phyloP scores from a whole-genome alignment of 768 basidiomycete species.

The Xanthoconium purpureum region DNA sequence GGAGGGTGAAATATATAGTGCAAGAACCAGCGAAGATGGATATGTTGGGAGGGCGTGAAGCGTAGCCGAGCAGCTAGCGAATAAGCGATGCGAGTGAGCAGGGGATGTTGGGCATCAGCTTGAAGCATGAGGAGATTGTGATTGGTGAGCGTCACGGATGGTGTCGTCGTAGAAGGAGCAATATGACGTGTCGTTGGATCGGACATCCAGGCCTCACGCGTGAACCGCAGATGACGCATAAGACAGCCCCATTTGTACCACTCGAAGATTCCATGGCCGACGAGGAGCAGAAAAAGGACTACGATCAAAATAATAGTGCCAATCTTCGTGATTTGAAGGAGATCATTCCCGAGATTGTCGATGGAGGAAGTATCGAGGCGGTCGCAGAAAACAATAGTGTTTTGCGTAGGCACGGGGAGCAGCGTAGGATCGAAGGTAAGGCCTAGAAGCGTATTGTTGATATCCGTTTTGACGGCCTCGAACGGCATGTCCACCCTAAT shows the following conservation, averaged over 20 bases:
- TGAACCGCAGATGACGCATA: slow-evolving; percentile 60
- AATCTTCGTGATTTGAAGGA: slow-evolving; percentile 79
- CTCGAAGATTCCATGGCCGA: slow-evolving; percentile 70
- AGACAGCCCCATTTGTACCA: slow-evolving; percentile 87
- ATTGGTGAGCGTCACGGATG: slow-evolving; percentile 60
- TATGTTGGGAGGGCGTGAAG: slow-evolving; percentile 60
- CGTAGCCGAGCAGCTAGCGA: slow-evolving; percentile 47
- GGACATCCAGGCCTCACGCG: slow-evolving; percentile 72
- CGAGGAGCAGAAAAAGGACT: slow-evolving; percentile 69
- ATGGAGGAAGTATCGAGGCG: slow-evolving; percentile 80
- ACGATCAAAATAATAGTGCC: slow-evolving; percentile 71
- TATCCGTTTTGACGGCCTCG: slow-evolving; percentile 80
- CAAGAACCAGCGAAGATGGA: slow-evolving; percentile 81
- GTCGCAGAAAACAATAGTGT: slow-evolving; percentile 69
- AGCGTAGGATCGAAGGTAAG: slow-evolving; percentile 68
- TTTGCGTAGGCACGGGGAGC: slow-evolving; percentile 74
- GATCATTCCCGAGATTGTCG: slow-evolving; percentile 76
- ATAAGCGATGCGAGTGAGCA: slow-evolving; percentile 65
- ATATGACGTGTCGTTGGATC: slow-evolving; percentile 62
- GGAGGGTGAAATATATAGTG: slow-evolving; percentile 90
- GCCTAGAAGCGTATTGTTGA: slow-evolving; percentile 80
- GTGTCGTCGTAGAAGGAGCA: slow-evolving; percentile 30
- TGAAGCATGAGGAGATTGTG: slow-evolving; percentile 79
- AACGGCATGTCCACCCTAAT: slow-evolving; percentile 81
- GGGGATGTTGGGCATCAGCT: slow-evolving; percentile 65